These are phyloP conservation scores for Candida glucosophila DNA, from an alignment of 1,139 yeast species.

Conservation along the genomic window DNA sequence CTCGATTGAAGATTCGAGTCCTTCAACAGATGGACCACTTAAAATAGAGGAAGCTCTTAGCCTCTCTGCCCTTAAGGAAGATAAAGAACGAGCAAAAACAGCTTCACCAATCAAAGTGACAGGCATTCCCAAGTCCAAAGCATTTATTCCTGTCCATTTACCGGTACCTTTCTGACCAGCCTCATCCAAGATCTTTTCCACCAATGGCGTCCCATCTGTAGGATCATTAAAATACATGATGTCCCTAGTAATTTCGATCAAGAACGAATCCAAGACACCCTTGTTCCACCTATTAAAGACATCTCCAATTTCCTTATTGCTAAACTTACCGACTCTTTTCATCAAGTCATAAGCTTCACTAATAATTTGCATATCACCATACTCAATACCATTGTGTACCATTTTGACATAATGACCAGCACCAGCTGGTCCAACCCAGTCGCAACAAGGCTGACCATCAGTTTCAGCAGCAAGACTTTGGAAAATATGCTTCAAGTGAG, in stretches of 20 bases:
- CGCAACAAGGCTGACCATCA: conserved; percentile 99
- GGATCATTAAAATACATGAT: conserved; percentile 81
- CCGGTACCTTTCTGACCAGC: conserved; percentile 99
- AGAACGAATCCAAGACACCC: conserved; percentile 96
- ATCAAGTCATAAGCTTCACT: conserved; percentile 95
- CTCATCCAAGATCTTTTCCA: conserved; percentile 91
- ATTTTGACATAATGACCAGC: conserved; percentile 98
- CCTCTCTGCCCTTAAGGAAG: conserved; percentile 90
- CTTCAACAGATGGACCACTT: conserved; percentile 62
- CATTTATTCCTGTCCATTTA: conserved; percentile 99
- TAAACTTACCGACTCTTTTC: conserved; percentile 89
- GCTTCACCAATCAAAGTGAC: conserved; percentile 98
- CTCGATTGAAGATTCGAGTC: conserved; percentile 46
- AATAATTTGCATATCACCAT: conserved; percentile 99
- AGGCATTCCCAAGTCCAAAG: conserved; percentile 96
- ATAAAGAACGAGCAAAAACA: conserved; percentile 91
- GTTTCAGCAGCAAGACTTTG: conserved; percentile 94
- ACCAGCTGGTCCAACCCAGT: conserved; percentile 99
- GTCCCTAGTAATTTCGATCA: conserved; percentile 94
- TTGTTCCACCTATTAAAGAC: conserved; percentile 92
- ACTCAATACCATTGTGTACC: conserved; percentile 99
- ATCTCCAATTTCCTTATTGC: conserved; percentile 88
- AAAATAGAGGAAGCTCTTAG: conserved; percentile 70
- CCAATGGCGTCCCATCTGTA: conserved; percentile 82
- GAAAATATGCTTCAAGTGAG: conserved; percentile 93